Base-by-base conservation (phyloP, 2,329 filamentous ascomycete species). In the Plectosphaerella plurivora region DNA sequence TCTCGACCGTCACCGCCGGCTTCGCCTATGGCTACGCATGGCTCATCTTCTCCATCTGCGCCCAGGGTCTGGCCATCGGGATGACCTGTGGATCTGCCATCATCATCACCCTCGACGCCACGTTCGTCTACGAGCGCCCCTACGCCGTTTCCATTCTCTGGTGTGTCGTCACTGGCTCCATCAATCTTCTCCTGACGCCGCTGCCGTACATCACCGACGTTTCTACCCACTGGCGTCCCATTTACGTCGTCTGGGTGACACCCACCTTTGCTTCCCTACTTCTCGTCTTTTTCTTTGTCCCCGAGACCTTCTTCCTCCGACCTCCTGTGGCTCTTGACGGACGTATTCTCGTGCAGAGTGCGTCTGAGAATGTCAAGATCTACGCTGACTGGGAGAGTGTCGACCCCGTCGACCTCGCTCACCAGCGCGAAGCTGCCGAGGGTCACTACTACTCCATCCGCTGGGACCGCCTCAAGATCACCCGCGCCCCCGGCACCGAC, bases 281-380 rank as follows among this genome's bases (percentile, higher is more conserved):
- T 1, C 51, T 67, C 2, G 59, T 61, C 1, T 63, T 68, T 28
- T 54, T 68, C 20, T 61, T 66, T 12, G 65, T 61, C 20, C 68
- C 68, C 1, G 71, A 73, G 46, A 73, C 68, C 1, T 73, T 68
- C 55, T 74, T 72, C 59, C 62, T 69, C 49, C 65, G 71, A 1
- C 71, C 71, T 0, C 66, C 66, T 1, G 63, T 74, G 9, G 70
- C 71, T 6, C 72, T 71, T 41, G 65, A 73, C 53, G 71, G 71
- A 2, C 66, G 67, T 20, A 68, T 73, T 5, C 52, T 73, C 4
- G 49, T 69, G 2, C 70, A 73, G 53, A 65, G 60, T 14, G 65
- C 64, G 3, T 67, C 67, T 1, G 71, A 72, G 54, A 72, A 67
- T 51, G 60, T 72, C 12, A 65, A 61, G 6, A 62, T 73, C 24